Conservation (phyloP, 1,284 basidiomycete species). For the Cryptococcus sp. region DNA sequence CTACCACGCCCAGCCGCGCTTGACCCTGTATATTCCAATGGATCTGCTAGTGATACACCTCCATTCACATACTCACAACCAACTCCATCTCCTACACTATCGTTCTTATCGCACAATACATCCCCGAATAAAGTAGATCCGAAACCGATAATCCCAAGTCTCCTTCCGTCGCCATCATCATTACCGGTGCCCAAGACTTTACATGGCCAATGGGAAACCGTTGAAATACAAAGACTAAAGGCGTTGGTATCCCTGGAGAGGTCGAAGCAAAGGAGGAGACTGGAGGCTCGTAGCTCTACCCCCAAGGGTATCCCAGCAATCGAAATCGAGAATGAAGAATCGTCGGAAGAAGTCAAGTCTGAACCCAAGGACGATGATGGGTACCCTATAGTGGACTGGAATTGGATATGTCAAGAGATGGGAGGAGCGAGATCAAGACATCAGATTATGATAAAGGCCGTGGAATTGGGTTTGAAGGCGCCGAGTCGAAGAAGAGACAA, state of each 20-base stretch:
- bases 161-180: no score
- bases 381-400: constrained; percentile 24
- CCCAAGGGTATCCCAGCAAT: neutral
- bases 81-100: no score
- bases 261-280: no score
- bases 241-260: neutral
- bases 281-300: no score
- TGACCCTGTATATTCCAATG: no score
- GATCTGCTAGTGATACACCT: no score
- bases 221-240: neutral
- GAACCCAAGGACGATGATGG: neutral
- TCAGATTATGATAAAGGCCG: constrained; percentile 33
- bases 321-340: neutral
- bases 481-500: constrained; percentile 11
- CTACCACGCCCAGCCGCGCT: no score
- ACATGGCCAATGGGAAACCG: neutral
- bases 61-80: no score
- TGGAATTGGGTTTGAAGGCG: constrained; percentile 24
- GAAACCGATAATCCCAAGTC: no score
- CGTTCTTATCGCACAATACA: no score
- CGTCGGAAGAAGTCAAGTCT: neutral
- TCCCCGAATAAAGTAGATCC: no score
- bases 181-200: no score
- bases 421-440: constrained; percentile 21
- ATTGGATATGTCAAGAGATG: constrained; percentile 19